These are phyloP conservation scores for Daldinia loculata DNA, from an alignment of 495 filamentous ascomycete genomes.

Conservation along the genomic window DNA sequence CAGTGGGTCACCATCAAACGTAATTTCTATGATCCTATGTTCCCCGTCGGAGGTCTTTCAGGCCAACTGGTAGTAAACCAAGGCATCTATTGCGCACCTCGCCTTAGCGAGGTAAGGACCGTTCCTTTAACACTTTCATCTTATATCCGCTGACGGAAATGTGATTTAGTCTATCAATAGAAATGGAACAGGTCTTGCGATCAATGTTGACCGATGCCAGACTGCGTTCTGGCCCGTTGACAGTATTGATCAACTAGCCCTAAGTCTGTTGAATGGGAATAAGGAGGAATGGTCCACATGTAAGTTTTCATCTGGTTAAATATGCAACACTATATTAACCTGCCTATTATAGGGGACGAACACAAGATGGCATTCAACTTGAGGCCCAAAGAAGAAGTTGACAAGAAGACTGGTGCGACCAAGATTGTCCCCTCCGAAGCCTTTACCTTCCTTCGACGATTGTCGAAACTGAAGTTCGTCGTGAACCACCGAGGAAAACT, in stretches of 20 bases:
- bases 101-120: constrained; percentile 66
- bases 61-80: constrained; percentile 74
- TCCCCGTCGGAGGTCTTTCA: constrained; percentile 6
- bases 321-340: neutral
- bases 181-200: constrained; percentile 63
- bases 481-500: constrained; percentile 66
- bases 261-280: constrained; percentile 22
- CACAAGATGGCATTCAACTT: neutral
- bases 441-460: constrained; percentile 61
- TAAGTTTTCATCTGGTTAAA: constrained; percentile 15
- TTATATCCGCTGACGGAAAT: constrained; percentile 6
- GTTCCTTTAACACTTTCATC: neutral
- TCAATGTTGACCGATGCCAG: constrained; percentile 87
- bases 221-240: constrained; percentile 73
- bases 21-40: constrained; percentile 71
- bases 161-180: constrained; percentile 48
- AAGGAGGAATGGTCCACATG: constrained; percentile 15
- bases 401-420: neutral
- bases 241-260: constrained; percentile 43
- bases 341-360: constrained; percentile 2
- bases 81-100: constrained; percentile 83
- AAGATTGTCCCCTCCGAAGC: constrained; percentile 46
- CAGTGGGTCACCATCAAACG: constrained; percentile 74
- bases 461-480: constrained; percentile 72
- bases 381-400: neutral